Conservation (phyloP, 2,329 filamentous ascomycete genomes). For the Verticillium isaacii region DNA sequence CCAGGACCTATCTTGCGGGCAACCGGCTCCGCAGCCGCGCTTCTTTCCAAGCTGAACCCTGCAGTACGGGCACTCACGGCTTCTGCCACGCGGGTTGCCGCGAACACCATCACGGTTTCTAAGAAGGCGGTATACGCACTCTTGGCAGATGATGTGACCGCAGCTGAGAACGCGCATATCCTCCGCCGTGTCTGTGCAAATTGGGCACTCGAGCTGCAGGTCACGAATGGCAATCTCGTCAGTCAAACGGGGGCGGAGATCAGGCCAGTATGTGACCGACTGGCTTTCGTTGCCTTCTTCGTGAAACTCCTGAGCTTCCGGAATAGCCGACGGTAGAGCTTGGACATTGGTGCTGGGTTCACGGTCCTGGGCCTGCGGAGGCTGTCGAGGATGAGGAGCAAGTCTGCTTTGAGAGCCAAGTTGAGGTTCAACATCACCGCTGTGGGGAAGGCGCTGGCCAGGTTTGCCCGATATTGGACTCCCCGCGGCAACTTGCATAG, state of each 20-base stretch:
- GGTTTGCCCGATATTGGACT: background rate
- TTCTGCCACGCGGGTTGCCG: background rate
- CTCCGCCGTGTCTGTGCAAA: slow-evolving; percentile 9
- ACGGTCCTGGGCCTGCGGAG: too few species aligned
- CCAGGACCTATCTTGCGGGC: background rate
- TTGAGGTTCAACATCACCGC: too few species aligned
- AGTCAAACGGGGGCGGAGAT: background rate
- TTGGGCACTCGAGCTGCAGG: slow-evolving; percentile 5
- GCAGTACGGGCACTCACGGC: slow-evolving; percentile 8
- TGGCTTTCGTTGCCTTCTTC: background rate
- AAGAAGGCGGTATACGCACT: slow-evolving; percentile 4
- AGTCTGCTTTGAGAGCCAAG: too few species aligned
- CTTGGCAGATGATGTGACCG: slow-evolving; percentile 10
- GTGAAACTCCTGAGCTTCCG: background rate
- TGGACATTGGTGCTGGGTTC: too few species aligned
- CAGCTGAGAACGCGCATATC: slow-evolving; percentile 6
- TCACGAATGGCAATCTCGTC: background rate
- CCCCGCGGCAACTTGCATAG: background rate
- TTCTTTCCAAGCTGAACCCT: slow-evolving; percentile 5
- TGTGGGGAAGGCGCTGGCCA: too few species aligned
- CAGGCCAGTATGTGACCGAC: slow-evolving; percentile 6
- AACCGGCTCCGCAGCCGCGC: slow-evolving; percentile 2
- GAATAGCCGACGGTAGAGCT: too few species aligned
- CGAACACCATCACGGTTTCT: background rate
- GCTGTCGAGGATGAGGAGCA: too few species aligned